Evolutionary conservation across 495 filamentous ascomycete genomes (phyloP), one percentile per base, ranked within the genome.

Genomic region (Trypethelium eluteriae): DNA sequence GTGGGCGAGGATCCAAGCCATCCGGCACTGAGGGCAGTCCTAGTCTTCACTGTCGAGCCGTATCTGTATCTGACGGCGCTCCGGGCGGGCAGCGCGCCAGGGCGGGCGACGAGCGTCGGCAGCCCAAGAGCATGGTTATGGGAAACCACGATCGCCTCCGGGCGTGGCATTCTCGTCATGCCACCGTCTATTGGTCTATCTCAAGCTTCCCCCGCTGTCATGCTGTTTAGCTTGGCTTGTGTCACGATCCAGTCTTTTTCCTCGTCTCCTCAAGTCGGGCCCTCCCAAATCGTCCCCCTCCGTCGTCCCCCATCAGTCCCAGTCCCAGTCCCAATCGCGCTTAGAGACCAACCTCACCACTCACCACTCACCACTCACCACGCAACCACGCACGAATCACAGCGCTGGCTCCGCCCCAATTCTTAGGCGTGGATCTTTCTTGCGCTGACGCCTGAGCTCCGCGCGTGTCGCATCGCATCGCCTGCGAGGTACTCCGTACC

Each of bases 71-170:
- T 25, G 41, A 44, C 41, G 41, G 41, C 41, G 7, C 6, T 44
- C 41, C 41, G 14, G 41, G 6, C 41, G 41, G 7, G 7, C 41
- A 44, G 41, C 25, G 25, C 25, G 25, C 25, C 25, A 25, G 25
- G 25, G 25, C 25, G 25, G 25, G 25, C 25, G 25, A 25, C 25
- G 25, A 25, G 14, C 41, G 14, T 36, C 53, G n/a, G 11, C 25
- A 10, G 32, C 53, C 53, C 53, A 35, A 18, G 53, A 35, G 53
- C 53, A 59, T 59, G 53, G 53, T 59, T 18, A 59, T 59, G 53
- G 53, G 53, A 59, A 59, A 59, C 25, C 53, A 11, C 34, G 53
- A 59, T 59, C 53, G 49, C 10, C 41, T 25, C 25, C 25, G 25
- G 25, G 25, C 25, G 25, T 25, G 25, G 25, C 25, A 25, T 46